Conservation (phyloP, 116 monocot genomes). For the Phalaenopsis hybrid region DNA sequence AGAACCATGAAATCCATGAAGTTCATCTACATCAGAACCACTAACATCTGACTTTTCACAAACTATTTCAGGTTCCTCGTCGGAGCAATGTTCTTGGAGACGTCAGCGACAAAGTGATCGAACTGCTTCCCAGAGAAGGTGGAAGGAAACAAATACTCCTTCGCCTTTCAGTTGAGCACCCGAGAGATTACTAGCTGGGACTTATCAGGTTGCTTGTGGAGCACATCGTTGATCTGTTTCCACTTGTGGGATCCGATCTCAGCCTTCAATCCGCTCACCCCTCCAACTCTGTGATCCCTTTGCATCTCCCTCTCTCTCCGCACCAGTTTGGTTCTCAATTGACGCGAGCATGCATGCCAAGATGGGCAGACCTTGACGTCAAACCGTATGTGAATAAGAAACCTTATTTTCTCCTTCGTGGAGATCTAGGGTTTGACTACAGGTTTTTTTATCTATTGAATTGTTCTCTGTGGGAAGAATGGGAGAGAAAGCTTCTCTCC, state of each 20-base stretch:
- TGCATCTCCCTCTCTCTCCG: constrained; percentile 25
- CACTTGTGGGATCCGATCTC: constrained; percentile 52
- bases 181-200: constrained; percentile 43
- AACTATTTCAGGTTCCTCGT: constrained; percentile 65
- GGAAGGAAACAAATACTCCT: constrained; percentile 35
- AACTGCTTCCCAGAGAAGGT: constrained; percentile 39
- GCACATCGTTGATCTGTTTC: constrained; percentile 53
- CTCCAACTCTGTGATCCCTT: constrained; percentile 26
- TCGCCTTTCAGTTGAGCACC: constrained; percentile 33
- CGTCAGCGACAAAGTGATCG: constrained; percentile 11
- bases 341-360: not conserved
- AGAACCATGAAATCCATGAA: constrained; percentile 84
- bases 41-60: constrained; percentile 76
- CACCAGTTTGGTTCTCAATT: not conserved
- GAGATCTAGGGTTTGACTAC: not conserved
- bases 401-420: not conserved
- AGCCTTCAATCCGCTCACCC: constrained; percentile 23
- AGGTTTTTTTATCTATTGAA: too few relatives aligned
- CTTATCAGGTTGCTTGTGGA: constrained; percentile 50
- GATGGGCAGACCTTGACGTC: not conserved
- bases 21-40: constrained; percentile 79
- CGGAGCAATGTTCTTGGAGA: constrained; percentile 33
- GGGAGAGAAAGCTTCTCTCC: too few relatives aligned
- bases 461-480: too few relatives aligned
- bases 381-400: not conserved